These are phyloP conservation scores for Cystobasidium slooffiae DNA, from an alignment of 1,284 basidiomycete species.

Conservation along the genomic window DNA sequence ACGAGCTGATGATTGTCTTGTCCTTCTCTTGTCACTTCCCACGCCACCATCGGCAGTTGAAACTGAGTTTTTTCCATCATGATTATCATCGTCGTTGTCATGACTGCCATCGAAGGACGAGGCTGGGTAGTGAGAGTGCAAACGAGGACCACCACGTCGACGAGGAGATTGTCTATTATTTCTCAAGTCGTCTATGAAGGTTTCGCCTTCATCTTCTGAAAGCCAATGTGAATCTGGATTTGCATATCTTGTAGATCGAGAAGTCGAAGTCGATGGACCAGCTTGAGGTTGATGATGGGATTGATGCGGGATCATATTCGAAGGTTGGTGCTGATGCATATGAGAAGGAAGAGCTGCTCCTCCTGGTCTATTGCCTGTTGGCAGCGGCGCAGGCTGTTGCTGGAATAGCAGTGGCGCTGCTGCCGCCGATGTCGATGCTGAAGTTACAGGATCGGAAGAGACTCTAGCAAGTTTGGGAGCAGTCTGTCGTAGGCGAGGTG, in stretches of 20 bases:
- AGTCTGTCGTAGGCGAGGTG: not conserved
- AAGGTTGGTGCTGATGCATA: slow-evolving; percentile 1
- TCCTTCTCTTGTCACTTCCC: slow-evolving; percentile 18
- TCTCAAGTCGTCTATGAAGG: slow-evolving; percentile 7
- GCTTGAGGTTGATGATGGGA: slow-evolving; percentile 9
- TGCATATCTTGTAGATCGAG: slow-evolving; percentile 24
- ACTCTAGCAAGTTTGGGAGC: slow-evolving; percentile 19
- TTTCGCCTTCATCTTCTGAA: slow-evolving; percentile 51
- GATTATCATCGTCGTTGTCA: slow-evolving; percentile 19
- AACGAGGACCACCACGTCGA: slow-evolving; percentile 17
- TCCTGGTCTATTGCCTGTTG: slow-evolving; percentile 17
- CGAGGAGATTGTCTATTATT: slow-evolving; percentile 7
- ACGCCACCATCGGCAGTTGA: not conserved
- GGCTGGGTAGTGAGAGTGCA: slow-evolving; percentile 21
- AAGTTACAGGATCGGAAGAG: slow-evolving; percentile 9
- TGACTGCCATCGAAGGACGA: not conserved
- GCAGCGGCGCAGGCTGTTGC: slow-evolving; percentile 1
- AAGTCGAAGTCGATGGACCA: slow-evolving; percentile 14
- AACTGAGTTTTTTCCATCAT: slow-evolving; percentile 12
- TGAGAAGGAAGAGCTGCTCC: slow-evolving; percentile 19
- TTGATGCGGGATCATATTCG: not conserved
- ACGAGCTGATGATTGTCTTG: slow-evolving; percentile 1
- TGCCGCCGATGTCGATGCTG: not conserved
- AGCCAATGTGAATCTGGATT: slow-evolving; percentile 52
- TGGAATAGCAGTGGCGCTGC: slow-evolving; percentile 3